These are phyloP conservation scores for Exophiala lecanii-corni DNA, from an alignment of 2,329 filamentous ascomycete genomes.

Conservation along the genomic window DNA sequence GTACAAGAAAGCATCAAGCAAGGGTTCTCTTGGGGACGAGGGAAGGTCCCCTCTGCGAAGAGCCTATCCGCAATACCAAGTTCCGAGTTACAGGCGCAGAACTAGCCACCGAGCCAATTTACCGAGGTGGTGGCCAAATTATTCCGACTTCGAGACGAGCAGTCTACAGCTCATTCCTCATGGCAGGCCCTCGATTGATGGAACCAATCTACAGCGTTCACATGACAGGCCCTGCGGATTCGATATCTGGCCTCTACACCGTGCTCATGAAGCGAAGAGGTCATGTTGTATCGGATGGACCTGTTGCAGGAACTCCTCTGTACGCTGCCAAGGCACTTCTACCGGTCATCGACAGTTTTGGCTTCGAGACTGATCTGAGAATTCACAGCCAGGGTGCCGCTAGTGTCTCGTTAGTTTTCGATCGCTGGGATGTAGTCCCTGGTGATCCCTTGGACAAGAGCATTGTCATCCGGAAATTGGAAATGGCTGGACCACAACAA, in stretches of 20 bases:
- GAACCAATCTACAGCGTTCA: constrained; percentile 90
- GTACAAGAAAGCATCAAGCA: constrained; percentile 92
- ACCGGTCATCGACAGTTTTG: constrained; percentile 94
- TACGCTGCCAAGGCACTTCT: constrained; percentile 88
- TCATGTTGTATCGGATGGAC: constrained; percentile 89
- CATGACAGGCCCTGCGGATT: constrained; percentile 87
- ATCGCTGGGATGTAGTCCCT: constrained; percentile 92
- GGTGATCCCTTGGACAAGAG: constrained; percentile 91
- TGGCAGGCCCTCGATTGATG: constrained; percentile 95
- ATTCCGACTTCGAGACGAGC: constrained; percentile 91
- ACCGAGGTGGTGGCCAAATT: constrained; percentile 91
- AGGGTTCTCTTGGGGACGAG: constrained; percentile 96
- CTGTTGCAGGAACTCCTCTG: constrained; percentile 87
- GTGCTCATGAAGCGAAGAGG: constrained; percentile 82
- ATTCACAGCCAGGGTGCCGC: constrained; percentile 94
- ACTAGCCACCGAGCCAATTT: constrained; percentile 85
- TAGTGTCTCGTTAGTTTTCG: constrained; percentile 86
- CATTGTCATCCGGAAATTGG: constrained; percentile 73
- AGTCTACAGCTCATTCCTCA: constrained; percentile 93
- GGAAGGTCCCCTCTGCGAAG: constrained; percentile 95
- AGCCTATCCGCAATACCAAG: constrained; percentile 96
- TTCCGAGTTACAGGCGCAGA: constrained; percentile 92
- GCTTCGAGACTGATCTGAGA: constrained; percentile 93
- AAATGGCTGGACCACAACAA: constrained; percentile 81
- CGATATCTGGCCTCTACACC: constrained; percentile 84